These are phyloP conservation scores for Reutealis trisperma DNA, from an alignment of 345 rosid genomes.

Conservation along the genomic window DNA sequence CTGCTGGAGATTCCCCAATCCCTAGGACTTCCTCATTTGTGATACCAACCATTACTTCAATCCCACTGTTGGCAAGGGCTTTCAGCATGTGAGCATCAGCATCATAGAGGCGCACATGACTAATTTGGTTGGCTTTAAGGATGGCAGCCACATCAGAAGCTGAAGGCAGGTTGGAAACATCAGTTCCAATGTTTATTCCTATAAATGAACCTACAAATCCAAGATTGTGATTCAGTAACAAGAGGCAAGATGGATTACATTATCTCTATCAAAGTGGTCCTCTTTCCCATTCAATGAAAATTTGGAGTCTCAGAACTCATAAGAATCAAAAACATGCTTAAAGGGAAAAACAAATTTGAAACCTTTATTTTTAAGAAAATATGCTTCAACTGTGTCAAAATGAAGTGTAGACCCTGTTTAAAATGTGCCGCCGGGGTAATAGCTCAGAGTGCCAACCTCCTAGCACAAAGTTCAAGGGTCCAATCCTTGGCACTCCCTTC, in stretches of 20 bases:
- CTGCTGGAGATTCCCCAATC: conserved; percentile 74
- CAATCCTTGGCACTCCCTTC: too few species aligned
- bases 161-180: conserved; percentile 70
- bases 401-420: neutral
- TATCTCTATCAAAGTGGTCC: neutral
- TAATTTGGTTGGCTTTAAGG: conserved; percentile 61
- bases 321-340: neutral
- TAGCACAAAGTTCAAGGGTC: too few species aligned
- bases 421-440: neutral
- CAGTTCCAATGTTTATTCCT: conserved; percentile 88
- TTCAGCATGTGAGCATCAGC: conserved; percentile 85
- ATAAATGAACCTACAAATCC: conserved; percentile 63
- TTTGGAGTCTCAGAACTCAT: neutral
- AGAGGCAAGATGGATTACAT: conserved; percentile 1
- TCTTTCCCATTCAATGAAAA: neutral
- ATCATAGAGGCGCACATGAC: conserved; percentile 84
- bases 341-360: neutral
- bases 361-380: neutral
- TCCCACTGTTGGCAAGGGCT: conserved; percentile 75
- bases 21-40: conserved; percentile 73
- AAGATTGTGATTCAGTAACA: conserved; percentile 17
- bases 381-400: too few species aligned
- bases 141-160: conserved; percentile 60
- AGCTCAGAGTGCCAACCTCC: too few species aligned
- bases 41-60: conserved; percentile 84